Evolutionary conservation across 371 early-diverging fungal genomes (phyloP).

Genomic region (Mucor piriformis): DNA sequence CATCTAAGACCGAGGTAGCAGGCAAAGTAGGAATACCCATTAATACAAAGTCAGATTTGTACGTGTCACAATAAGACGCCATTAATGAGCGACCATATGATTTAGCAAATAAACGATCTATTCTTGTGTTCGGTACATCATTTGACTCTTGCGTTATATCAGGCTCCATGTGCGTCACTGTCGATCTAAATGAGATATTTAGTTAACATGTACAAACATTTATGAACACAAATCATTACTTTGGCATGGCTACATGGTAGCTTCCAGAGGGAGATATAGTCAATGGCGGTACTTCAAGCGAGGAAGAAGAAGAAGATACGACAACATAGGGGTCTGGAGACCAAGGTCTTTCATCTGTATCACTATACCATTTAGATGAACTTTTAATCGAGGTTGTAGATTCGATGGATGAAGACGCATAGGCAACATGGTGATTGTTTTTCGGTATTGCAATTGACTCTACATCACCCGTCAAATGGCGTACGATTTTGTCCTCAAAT

Average conservation of each 20-base stretch:
- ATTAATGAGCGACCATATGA: constrained; percentile 70
- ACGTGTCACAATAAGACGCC: constrained; percentile 60
- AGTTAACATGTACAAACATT: background rate
- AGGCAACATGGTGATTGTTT: constrained; percentile 5
- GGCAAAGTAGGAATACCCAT: constrained; percentile 62
- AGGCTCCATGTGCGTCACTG: constrained; percentile 49
- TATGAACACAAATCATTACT: constrained; percentile 24
- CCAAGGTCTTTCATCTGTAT: constrained; percentile 21
- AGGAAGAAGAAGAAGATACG: constrained; percentile 6
- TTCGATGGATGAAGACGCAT: constrained; percentile 19
- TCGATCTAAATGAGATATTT: constrained; percentile 32
- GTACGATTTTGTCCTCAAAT: constrained; percentile 48
- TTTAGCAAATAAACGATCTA: constrained; percentile 59
- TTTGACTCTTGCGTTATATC: constrained; percentile 39
- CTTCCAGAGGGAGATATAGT: constrained; percentile 27
- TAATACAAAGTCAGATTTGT: constrained; percentile 65
- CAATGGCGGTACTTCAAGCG: constrained; percentile 1
- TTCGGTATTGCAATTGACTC: constrained; percentile 53
- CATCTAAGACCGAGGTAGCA: constrained; percentile 53
- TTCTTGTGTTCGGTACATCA: constrained; percentile 14
- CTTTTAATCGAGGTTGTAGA: constrained; percentile 19
- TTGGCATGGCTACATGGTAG: constrained; percentile 49
- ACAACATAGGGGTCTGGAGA: constrained; percentile 22
- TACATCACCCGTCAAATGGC: constrained; percentile 48
- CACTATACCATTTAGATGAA: constrained; percentile 7